Base-by-base conservation (phyloP, 2,329 filamentous ascomycete genomes). In the Trichophyton schoenleinii region DNA sequence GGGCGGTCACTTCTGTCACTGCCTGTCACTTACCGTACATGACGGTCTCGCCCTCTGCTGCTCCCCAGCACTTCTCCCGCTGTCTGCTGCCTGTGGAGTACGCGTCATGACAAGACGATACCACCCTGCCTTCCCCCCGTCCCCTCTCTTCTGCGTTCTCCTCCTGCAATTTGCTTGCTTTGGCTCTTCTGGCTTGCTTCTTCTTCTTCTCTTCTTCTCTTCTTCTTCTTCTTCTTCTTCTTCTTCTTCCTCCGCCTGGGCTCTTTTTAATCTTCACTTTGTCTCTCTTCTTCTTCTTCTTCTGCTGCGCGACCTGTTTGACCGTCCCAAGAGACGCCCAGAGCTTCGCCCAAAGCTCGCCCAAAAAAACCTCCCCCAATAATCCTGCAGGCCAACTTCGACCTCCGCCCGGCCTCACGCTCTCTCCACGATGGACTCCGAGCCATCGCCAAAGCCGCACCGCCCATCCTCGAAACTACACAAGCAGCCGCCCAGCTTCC, bases 401-500 rank as follows among this genome's bases (percentile, higher is more conserved):
- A 48, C 44, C 20, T 18, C 44, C 20, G 11, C 34, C 25, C 44
- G 20, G 13, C 44, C 5, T 11, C 46, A 49, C 8, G 25, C 25
- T 18, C 22, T 22, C 5, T 15, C 15, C 20, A 52, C 20, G 46
- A 52, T 52, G 46, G 46, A 52, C 20, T 25, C 46, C 8, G 46
- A 52, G 5, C 46, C 46, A 52, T 52, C 46, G 22, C 6, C 46
- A 11, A 52, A 52, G 5, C 46, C 46, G 13, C 46, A 52, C 25
- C 46, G 46, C 3, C 46, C 46, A 28, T 28, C 46, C 46, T 52
- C 46, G 7, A 52, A 52, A 52, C 46, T 52, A 61, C 72, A 73
- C 68, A 78, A 78, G 68, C 74, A 77, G 48, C 70, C 75, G 66
- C 74, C 75, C 62, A 73, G 72, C 63, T 72, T 74, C 22, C 28